Conservation (phyloP, 768 basidiomycete genomes). For the Xerocomus spinulosus region DNA sequence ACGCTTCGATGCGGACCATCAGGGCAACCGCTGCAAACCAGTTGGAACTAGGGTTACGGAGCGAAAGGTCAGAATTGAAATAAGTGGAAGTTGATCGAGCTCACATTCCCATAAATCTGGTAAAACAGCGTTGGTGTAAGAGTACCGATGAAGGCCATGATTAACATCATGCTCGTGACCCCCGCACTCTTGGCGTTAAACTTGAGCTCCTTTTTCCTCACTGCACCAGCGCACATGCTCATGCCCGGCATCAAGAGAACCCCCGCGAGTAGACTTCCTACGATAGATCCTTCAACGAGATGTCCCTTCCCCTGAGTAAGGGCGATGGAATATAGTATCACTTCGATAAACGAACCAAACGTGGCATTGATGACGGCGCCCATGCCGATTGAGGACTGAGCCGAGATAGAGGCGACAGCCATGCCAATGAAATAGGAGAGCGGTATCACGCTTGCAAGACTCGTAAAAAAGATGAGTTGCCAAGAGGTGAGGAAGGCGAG, state of each 20-base stretch:
- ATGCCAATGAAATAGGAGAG: constrained; percentile 99
- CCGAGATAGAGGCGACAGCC: constrained; percentile 99
- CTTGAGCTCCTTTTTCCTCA: constrained; percentile 89
- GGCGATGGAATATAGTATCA: constrained; percentile 88
- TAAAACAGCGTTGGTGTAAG: constrained; percentile 95
- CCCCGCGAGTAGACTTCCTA: constrained; percentile 92
- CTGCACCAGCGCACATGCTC: constrained; percentile 90
- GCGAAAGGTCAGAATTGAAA: constrained; percentile 9
- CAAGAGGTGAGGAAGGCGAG: constrained; percentile 68
- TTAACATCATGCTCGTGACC: constrained; percentile 98
- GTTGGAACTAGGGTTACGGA: constrained; percentile 61
- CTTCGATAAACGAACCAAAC: constrained; percentile 97
- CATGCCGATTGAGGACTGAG: constrained; percentile 98
- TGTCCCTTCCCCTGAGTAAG: constrained; percentile 87
- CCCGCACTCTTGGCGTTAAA: constrained; percentile 99
- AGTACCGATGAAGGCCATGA: constrained; percentile 98
- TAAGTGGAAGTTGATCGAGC: constrained; percentile 30
- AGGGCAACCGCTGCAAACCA: constrained; percentile 81
- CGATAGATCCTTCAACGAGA: constrained; percentile 94
- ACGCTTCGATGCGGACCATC: constrained; percentile 17
- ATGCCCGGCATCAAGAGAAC: constrained; percentile 95
- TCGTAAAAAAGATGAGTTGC: constrained; percentile 75
- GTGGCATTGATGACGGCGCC: constrained; percentile 99
- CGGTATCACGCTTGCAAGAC: constrained; percentile 89
- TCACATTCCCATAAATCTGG: constrained; percentile 93